phyloP scores from a whole-genome alignment of 306 rosid genomes.

The Dalbergia cochinchinensis region DNA sequence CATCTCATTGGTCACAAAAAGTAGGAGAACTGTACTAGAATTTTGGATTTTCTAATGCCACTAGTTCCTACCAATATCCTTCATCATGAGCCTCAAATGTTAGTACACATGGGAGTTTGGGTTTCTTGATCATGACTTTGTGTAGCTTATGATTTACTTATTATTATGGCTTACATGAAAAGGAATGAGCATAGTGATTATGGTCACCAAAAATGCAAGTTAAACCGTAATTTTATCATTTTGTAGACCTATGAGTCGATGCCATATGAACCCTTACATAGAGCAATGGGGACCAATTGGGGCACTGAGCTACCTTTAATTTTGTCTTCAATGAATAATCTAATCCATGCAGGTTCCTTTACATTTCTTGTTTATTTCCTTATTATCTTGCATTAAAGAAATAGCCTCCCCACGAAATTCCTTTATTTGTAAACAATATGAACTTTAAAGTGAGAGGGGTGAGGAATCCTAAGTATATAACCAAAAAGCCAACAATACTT shows the following conservation, averaged over 20 bases:
- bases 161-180: constrained; percentile 52
- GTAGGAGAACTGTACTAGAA: constrained; percentile 38
- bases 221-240: constrained; percentile 12
- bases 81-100: constrained; percentile 40
- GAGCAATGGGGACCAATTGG: constrained; percentile 45
- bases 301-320: constrained; percentile 44
- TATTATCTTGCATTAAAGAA: constrained; percentile 47
- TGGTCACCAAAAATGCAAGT: constrained; percentile 27
- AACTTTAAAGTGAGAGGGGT: constrained; percentile 52
- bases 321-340: constrained; percentile 44
- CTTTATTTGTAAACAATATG: constrained; percentile 49
- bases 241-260: constrained; percentile 38
- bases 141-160: constrained; percentile 57
- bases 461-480: constrained; percentile 82
- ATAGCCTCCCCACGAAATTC: constrained; percentile 36
- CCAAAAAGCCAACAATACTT: constrained; percentile 72
- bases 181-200: constrained; percentile 39
- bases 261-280: constrained; percentile 38
- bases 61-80: constrained; percentile 63
- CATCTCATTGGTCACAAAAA: constrained; percentile 56
- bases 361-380: constrained; percentile 13
- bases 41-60: constrained; percentile 61
- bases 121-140: constrained; percentile 52
- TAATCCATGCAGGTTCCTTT: constrained; percentile 46
- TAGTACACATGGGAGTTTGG: constrained; percentile 55